These are phyloP conservation scores for Pulveroboletus frians DNA, from an alignment of 768 basidiomycete species.

Conservation along the genomic window DNA sequence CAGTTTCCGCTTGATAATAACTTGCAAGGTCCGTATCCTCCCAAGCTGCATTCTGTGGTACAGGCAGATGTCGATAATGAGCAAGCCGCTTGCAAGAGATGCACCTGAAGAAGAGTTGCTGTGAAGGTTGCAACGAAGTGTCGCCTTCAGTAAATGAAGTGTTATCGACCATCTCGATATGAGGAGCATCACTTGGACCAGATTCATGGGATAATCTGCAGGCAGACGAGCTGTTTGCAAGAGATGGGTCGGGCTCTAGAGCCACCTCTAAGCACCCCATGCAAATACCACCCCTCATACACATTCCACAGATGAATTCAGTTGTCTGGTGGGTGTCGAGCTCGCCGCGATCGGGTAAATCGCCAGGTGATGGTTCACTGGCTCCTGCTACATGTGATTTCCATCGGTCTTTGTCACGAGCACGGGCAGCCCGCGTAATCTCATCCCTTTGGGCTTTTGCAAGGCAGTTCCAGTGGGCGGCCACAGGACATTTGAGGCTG, in stretches of 20 bases:
- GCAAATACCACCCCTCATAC: constrained; percentile 73
- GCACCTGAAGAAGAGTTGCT: constrained; percentile 74
- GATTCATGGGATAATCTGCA: constrained; percentile 5
- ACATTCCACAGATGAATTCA: constrained; percentile 73
- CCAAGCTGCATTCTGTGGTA: constrained; percentile 36
- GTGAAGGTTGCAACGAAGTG: constrained; percentile 16
- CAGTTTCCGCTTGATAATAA: constrained; percentile 50
- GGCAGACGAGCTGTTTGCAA: constrained; percentile 14
- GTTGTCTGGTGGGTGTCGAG: constrained; percentile 57
- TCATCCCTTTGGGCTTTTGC: constrained; percentile 62
- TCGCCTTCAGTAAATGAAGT: constrained; percentile 8
- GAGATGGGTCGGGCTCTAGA: constrained; percentile 40
- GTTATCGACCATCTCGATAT: constrained; percentile 36
- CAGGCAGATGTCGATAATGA: constrained; percentile 72
- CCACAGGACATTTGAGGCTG: constrained; percentile 74
- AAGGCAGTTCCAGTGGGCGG: constrained; percentile 74
- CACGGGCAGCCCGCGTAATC: constrained; percentile 60
- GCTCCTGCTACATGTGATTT: constrained; percentile 24
- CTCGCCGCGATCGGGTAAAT: constrained; percentile 41
- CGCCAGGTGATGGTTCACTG: constrained; percentile 15
- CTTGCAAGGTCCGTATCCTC: constrained; percentile 45
- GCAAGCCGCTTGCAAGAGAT: constrained; percentile 74
- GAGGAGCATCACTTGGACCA: constrained; percentile 8
- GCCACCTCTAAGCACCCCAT: constrained; percentile 65
- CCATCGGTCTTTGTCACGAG: constrained; percentile 44